phyloP scores from a whole-genome alignment of 192 early-diverging fungal species.

The Haplosporangium gracile region DNA sequence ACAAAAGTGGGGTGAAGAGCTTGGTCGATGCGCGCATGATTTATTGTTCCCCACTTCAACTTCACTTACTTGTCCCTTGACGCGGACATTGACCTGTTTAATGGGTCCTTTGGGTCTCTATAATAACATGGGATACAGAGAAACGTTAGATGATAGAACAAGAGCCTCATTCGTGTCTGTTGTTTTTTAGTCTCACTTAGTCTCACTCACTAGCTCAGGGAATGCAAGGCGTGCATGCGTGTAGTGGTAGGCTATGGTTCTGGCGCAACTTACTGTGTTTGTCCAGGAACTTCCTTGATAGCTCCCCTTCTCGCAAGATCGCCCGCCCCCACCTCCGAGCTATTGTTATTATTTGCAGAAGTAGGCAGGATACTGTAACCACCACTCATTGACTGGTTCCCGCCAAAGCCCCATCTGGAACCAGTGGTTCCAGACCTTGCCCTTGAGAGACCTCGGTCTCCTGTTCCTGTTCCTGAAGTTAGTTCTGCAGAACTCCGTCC shows the following conservation, averaged over 20 bases:
- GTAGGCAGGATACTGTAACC: slow-evolving; percentile 16
- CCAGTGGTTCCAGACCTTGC: neutral
- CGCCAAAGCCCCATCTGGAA: slow-evolving; percentile 16
- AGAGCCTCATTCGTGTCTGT: no score
- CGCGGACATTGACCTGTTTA: slow-evolving; percentile 29
- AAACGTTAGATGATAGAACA: neutral
- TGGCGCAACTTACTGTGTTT: slow-evolving; percentile 27
- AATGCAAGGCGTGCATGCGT: neutral
- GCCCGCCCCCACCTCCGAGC: neutral
- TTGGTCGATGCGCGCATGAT: slow-evolving; percentile 1
- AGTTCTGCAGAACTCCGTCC: neutral
- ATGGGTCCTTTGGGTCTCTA: slow-evolving; percentile 49
- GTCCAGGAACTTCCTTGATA: slow-evolving; percentile 43
- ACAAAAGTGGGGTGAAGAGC: neutral
- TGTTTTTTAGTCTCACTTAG: no score
- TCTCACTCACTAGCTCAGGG: neutral
- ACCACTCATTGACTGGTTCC: neutral
- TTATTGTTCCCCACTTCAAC: neutral
- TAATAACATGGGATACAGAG: neutral
- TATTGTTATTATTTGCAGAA: neutral
- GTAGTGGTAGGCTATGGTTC: neutral
- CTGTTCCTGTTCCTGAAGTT: neutral
- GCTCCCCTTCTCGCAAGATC: slow-evolving; percentile 15
- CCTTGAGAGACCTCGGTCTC: neutral
- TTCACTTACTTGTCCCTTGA: slow-evolving; percentile 28